Conservation (phyloP, 176 grass and related monocot genomes). For the Cenchrus americanus region DNA sequence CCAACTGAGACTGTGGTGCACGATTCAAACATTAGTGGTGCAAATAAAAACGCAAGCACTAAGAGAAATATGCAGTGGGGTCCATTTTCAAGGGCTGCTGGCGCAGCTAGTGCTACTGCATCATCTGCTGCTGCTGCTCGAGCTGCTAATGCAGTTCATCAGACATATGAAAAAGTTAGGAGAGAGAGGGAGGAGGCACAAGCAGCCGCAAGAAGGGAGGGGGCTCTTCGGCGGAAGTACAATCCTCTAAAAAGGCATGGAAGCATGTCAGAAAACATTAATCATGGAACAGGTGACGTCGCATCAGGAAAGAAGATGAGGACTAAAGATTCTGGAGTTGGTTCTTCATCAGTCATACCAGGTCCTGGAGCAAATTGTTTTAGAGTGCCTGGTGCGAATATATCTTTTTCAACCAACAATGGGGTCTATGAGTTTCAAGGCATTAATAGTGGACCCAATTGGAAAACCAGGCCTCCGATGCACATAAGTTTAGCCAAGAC, state of each 20-base stretch:
- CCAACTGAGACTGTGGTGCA: conserved; percentile 26
- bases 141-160: conserved; percentile 63
- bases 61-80: conserved; percentile 50
- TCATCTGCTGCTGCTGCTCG: conserved; percentile 62
- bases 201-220: conserved; percentile 60
- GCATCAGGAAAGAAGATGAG: conserved; percentile 30
- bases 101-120: conserved; percentile 67
- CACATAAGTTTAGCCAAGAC: conserved; percentile 9
- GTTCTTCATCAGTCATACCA: background rate
- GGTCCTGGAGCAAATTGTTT: conserved; percentile 12
- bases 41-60: conserved; percentile 37
- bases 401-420: background rate
- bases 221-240: conserved; percentile 51
- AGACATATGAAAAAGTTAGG: conserved; percentile 58
- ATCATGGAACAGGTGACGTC: background rate
- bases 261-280: conserved; percentile 35
- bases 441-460: conserved; percentile 23
- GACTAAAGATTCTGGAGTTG: conserved; percentile 25
- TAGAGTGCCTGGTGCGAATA: conserved; percentile 18
- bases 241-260: conserved; percentile 55
- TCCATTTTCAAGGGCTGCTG: conserved; percentile 61
- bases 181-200: conserved; percentile 61
- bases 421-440: conserved; percentile 25
- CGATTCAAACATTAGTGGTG: conserved; percentile 30
- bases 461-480: conserved; percentile 17